Evolutionary conservation across 768 basidiomycete genomes (phyloP).

Genomic region (Leccinum rimulosum): DNA sequence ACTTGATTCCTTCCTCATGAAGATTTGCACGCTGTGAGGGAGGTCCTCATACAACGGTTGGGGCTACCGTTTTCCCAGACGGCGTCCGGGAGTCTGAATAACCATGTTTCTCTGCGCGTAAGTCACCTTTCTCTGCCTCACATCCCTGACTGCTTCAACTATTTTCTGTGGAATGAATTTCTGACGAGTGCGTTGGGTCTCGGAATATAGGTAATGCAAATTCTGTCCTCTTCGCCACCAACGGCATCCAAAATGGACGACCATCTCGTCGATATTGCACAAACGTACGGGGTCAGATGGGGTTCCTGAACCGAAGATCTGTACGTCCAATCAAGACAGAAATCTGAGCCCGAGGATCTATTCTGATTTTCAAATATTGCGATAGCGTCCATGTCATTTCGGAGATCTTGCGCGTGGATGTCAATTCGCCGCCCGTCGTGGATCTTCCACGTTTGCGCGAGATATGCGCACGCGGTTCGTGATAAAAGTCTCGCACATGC

Average conservation of each 20-base stretch:
- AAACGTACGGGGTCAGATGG: conserved; percentile 52
- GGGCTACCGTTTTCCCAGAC: conserved; percentile 56
- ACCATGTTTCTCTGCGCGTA: conserved; percentile 54
- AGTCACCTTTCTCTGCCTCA: conserved; percentile 6
- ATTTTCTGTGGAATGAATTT: background rate
- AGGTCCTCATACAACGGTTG: conserved; percentile 52
- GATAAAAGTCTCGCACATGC: background rate
- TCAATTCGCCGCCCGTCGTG: conserved; percentile 45
- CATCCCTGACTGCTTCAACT: background rate
- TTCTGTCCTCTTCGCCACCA: conserved; percentile 51
- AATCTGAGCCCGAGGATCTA: background rate
- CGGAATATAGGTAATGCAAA: conserved; percentile 45
- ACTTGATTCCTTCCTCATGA: background rate
- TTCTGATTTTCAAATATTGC: conserved; percentile 1
- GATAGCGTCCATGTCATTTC: conserved; percentile 54
- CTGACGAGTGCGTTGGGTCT: background rate
- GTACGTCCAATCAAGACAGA: conserved; percentile 36
- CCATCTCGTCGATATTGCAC: conserved; percentile 54
- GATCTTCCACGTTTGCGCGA: conserved; percentile 55
- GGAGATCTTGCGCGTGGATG: conserved; percentile 51
- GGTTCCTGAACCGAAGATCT: conserved; percentile 64
- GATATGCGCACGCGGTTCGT: conserved; percentile 61
- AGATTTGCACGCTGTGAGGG: conserved; percentile 61
- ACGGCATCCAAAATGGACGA: conserved; percentile 55
- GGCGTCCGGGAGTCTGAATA: conserved; percentile 48